Evolutionary conservation across 352 stramenopile genomes (phyloP).

Genomic region (Aphanomyces euteiches): DNA sequence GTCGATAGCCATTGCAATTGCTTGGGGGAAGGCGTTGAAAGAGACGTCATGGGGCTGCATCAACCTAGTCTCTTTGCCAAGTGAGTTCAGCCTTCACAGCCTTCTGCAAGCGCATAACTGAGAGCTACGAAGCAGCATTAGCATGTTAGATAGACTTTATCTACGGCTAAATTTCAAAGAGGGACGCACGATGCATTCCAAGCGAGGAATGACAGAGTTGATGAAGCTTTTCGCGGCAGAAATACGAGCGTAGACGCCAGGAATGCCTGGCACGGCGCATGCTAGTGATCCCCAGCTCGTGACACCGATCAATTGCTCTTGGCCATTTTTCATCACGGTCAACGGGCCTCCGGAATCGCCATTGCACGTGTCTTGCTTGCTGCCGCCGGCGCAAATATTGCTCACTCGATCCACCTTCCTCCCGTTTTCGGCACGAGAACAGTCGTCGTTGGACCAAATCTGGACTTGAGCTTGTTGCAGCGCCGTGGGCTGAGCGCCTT

Average conservation of each 20-base stretch:
- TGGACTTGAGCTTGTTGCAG: slow-evolving; percentile 45
- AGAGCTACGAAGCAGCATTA: no score
- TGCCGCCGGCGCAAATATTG: slow-evolving; percentile 47
- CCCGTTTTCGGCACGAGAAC: slow-evolving; percentile 34
- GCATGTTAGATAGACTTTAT: no score
- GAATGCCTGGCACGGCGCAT: slow-evolving; percentile 41
- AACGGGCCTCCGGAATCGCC: slow-evolving; percentile 53
- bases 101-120: no score
- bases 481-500: slow-evolving; percentile 34
- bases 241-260: slow-evolving; percentile 56
- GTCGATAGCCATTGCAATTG: no score
- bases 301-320: slow-evolving; percentile 47
- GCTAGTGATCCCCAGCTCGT: slow-evolving; percentile 53
- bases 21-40: no score
- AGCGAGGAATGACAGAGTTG: neutral
- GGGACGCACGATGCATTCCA: no score
- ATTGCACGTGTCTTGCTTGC: slow-evolving; percentile 52
- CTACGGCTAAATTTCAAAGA: no score
- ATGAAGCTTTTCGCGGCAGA: slow-evolving; percentile 27
- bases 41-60: no score
- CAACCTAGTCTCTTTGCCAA: no score
- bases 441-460: slow-evolving; percentile 38
- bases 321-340: slow-evolving; percentile 30
- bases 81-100: no score
- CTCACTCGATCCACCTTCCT: slow-evolving; percentile 43